These are phyloP conservation scores for Wickerhamomyces chambardii DNA, from an alignment of 805 yeast species.

Conservation along the genomic window DNA sequence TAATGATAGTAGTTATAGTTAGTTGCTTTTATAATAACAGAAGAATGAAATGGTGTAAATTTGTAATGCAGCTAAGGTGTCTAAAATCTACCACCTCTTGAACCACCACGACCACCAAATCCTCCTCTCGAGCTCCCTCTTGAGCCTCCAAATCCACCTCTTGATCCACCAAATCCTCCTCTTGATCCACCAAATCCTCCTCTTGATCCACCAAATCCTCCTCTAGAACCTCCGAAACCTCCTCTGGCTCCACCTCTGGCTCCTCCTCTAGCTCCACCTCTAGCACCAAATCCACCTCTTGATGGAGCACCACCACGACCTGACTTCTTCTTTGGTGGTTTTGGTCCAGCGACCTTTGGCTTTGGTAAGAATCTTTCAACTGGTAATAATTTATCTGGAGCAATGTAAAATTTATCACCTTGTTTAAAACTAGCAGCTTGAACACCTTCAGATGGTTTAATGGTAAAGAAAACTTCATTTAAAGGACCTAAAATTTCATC, in stretches of 20 bases:
- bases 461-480: conserved; percentile 96
- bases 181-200: conserved; percentile 25
- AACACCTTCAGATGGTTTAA: conserved; percentile 94
- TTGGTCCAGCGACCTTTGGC: conserved; percentile 83
- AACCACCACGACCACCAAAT: conserved; percentile 21
- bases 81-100: conserved; percentile 13
- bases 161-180: conserved; percentile 26
- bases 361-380: conserved; percentile 95
- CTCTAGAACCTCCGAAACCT: conserved; percentile 29
- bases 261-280: conserved; percentile 21
- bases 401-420: conserved; percentile 95
- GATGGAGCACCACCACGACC: conserved; percentile 43
- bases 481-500: conserved; percentile 97
- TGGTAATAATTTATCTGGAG: conserved; percentile 91
- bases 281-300: conserved; percentile 35
- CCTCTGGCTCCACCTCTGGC: conserved; percentile 38
- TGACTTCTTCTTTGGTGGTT: conserved; percentile 63
- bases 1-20: too few relatives aligned
- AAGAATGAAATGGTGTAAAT: background rate
- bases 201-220: conserved; percentile 25
- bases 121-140: conserved; percentile 23
- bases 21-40: too few relatives aligned
- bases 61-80: conserved; percentile 10
- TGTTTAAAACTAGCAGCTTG: conserved; percentile 88
- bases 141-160: conserved; percentile 22